phyloP scores from a whole-genome alignment of 23 red algal species.

The Gracilaria vermiculophylla region DNA sequence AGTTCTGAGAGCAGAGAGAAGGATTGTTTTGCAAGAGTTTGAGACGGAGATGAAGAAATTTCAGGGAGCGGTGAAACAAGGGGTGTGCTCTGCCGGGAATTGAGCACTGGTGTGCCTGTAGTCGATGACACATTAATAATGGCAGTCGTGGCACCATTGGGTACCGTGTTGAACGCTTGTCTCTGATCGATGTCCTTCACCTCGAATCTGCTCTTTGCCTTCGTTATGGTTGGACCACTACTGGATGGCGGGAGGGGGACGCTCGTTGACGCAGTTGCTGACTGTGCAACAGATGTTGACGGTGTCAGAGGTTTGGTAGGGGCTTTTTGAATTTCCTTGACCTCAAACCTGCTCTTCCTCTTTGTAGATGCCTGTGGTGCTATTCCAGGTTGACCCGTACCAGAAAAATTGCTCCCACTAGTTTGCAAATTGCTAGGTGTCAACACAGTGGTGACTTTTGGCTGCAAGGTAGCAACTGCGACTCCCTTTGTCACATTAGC shows the following conservation, averaged over 20 bases:
- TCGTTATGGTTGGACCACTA: neutral
- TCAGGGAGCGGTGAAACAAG: slow-evolving; percentile 25
- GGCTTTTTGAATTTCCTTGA: slow-evolving; percentile 48
- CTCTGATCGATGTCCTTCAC: slow-evolving; percentile 65
- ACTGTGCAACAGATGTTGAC: neutral
- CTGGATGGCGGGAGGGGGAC: neutral
- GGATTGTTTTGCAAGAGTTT: slow-evolving; percentile 2
- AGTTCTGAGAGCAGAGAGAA: slow-evolving; percentile 41
- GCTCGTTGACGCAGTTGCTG: neutral
- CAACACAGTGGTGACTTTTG: neutral
- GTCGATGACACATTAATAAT: slow-evolving; percentile 21
- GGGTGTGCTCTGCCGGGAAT: slow-evolving; percentile 25
- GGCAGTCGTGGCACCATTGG: slow-evolving; percentile 6
- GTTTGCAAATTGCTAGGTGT: neutral
- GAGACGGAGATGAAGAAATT: neutral
- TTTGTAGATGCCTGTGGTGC: neutral
- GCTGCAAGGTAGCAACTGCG: neutral
- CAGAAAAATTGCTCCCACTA: neutral
- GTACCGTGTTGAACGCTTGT: neutral
- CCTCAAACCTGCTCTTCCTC: slow-evolving; percentile 60
- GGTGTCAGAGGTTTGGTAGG: neutral
- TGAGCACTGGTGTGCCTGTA: neutral
- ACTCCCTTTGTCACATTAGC: neutral
- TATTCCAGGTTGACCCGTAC: neutral
- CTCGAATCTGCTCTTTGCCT: slow-evolving; percentile 53